Evolutionary conservation across 257 asterid species (phyloP).

Genomic region (Coffea eugenioides): DNA sequence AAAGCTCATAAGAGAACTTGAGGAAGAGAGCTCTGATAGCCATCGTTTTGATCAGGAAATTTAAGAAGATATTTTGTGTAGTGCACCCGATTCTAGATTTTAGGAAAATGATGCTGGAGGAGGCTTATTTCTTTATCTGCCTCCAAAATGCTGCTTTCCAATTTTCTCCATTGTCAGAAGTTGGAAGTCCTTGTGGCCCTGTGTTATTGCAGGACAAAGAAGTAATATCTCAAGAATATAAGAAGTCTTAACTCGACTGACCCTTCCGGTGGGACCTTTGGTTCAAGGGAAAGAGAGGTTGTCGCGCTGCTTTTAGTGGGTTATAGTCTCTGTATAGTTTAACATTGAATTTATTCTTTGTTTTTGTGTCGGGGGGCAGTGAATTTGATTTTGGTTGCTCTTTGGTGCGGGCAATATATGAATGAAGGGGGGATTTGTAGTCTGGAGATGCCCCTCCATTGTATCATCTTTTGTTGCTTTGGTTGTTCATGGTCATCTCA

Average conservation of each 20-base stretch:
- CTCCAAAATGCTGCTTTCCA: conserved; percentile 11
- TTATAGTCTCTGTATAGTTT: not conserved
- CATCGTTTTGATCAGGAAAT: conserved; percentile 21
- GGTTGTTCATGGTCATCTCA: not conserved
- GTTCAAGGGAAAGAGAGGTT: not conserved
- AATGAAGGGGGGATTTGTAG: not conserved
- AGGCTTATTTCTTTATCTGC: not conserved
- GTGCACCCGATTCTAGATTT: conserved; percentile 1
- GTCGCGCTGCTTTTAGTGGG: not conserved
- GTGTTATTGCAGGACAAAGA: not conserved
- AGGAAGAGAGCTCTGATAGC: conserved; percentile 38
- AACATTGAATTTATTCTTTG: not conserved
- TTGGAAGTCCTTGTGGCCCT: not conserved
- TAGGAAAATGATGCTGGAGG: not conserved
- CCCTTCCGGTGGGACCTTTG: not conserved
- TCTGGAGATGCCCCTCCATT: not conserved
- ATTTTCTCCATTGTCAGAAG: not conserved
- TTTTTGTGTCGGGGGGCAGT: not conserved
- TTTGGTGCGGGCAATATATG: not conserved
- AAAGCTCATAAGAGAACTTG: conserved; percentile 61
- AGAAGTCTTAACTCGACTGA: not conserved
- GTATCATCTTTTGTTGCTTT: not conserved
- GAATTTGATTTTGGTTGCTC: not conserved
- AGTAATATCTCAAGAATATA: not conserved
- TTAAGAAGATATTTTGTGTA: conserved; percentile 14